phyloP scores from a whole-genome alignment of 1,284 basidiomycete genomes.

The Ceratobasidium sp. region DNA sequence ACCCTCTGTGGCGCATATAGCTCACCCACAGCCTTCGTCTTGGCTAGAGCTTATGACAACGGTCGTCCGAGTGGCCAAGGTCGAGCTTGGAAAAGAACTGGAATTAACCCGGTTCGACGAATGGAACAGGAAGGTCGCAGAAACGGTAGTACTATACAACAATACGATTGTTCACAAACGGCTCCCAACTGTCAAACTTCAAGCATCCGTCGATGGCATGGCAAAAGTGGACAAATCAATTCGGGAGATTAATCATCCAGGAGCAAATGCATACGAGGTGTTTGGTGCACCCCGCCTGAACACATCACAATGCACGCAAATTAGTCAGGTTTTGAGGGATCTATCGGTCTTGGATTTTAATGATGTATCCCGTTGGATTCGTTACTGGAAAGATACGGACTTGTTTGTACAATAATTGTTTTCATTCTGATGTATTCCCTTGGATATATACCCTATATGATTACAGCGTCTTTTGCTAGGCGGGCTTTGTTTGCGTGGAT shows the following conservation, averaged over 20 bases:
- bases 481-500: constrained; percentile 25
- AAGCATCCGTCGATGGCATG: constrained; percentile 20
- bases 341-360: not conserved
- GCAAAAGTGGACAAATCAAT: constrained; percentile 2
- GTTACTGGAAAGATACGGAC: constrained; percentile 10
- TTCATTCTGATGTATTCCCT: not conserved
- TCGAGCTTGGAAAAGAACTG: constrained; percentile 1
- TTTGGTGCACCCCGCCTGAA: constrained; percentile 16
- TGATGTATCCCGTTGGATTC: constrained; percentile 20
- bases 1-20: constrained; percentile 24
- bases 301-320: constrained; percentile 4
- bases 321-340: constrained; percentile 5
- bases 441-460: too few relatives aligned
- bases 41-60: constrained; percentile 16
- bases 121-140: constrained; percentile 16
- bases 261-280: constrained; percentile 1
- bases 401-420: constrained; percentile 4
- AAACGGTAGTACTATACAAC: constrained; percentile 1
- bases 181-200: constrained; percentile 22
- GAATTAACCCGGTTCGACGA: not conserved
- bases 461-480: too few relatives aligned
- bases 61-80: not conserved
- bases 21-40: constrained; percentile 17
- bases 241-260: not conserved
- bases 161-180: not conserved